Base-by-base conservation (phyloP, 2,329 filamentous ascomycete genomes). In the Verticillium isaacii region DNA sequence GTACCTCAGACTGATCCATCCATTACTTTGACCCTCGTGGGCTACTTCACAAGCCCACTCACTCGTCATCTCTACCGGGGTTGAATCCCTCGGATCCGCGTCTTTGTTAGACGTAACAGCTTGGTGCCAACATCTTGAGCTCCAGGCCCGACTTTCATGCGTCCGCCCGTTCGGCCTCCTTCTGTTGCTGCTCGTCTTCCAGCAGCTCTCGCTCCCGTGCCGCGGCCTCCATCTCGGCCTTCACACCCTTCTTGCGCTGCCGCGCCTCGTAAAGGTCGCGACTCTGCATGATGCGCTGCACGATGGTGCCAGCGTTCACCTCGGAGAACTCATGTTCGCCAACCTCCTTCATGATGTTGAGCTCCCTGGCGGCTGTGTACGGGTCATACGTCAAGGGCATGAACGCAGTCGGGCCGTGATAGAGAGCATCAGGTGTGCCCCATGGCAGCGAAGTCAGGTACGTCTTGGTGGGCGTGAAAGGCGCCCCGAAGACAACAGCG, bases 391-490 rank as follows among this genome's bases (percentile, higher is more conserved):
- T 91, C 29, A 87, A 72, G 71, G 88, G 90, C 80, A 96, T 95
- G 74, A 97, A 97, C 14, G 90, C 85, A 0, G 95, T 99, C 7
- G 93, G 92, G n/a, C 95, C 95, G 77, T 99, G 95, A 76, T 98
- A 99, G 64, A 99, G 91, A 32, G 88, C 89, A 69, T 89, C 82
- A 15, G 93, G 91, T 5, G 84, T 84, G 58, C 89, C 88, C 75
- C 88, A 88, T 0, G 94, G 93, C 56, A 96, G 82, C 1, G 85
- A 81, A 62, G 82, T 82, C 52, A 99, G 85, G 75, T 96, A 99
- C 2, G 85, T 78, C 70, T 86, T 85, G n/a, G 87, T 91, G 3
- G 94, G 92, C 2, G 89, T 87, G 73, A 96, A 97, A 1, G 95
- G 95, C 0, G 95, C 92, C 41, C 91, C 92, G 71, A 99, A 96